A percentile compares a stretch with the other conserved stretches of the same genome.
Evolutionary conservation across 495 filamentous ascomycete species (phyloP).

Genomic region (Hypoxylon subgilvum): DNA sequence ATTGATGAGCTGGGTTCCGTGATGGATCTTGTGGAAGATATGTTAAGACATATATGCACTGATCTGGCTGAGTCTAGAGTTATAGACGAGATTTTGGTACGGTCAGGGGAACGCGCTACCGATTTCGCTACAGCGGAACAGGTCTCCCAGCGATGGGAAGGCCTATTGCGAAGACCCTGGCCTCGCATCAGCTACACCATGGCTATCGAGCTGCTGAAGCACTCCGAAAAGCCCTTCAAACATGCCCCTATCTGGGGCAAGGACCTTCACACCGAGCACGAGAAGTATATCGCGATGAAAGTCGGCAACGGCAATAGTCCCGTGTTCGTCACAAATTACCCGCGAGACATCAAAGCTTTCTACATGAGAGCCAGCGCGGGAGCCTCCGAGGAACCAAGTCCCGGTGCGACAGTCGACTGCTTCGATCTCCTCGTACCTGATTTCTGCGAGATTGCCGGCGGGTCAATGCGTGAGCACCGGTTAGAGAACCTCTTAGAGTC

Average conservation of each 20-base stretch:
- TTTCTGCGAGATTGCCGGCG: conserved; percentile 86
- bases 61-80: conserved; percentile 60
- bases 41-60: conserved; percentile 68
- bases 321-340: conserved; percentile 94
- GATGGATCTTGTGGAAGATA: conserved; percentile 78
- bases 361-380: conserved; percentile 70
- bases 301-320: conserved; percentile 66
- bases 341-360: conserved; percentile 85
- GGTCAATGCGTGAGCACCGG: conserved; percentile 91
- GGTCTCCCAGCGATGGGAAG: conserved; percentile 72
- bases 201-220: conserved; percentile 71
- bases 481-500: conserved; percentile 69
- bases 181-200: conserved; percentile 83
- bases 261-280: conserved; percentile 89
- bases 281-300: conserved; percentile 79
- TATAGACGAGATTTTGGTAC: conserved; percentile 62
- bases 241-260: conserved; percentile 71
- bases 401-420: conserved; percentile 77
- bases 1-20: conserved; percentile 69
- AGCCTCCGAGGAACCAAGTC: conserved; percentile 10
- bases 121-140: conserved; percentile 47
- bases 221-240: conserved; percentile 68
- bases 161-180: conserved; percentile 68
- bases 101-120: conserved; percentile 38
- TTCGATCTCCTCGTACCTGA: conserved; percentile 95